Conservation (phyloP, 345 rosid species). For the Kandelia obovata region DNA sequence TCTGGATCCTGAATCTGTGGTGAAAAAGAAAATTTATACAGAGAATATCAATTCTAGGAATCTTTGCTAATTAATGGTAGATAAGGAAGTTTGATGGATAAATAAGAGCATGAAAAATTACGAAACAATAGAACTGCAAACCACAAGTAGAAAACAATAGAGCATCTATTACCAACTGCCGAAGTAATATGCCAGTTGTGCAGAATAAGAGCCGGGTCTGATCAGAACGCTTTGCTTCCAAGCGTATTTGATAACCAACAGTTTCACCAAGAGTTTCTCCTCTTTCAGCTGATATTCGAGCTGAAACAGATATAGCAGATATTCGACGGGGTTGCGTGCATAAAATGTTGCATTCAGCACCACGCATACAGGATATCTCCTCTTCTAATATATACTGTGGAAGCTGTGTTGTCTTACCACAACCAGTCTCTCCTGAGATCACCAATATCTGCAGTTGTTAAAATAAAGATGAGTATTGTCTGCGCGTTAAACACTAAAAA, state of each 20-base stretch:
- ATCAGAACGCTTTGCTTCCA: slow-evolving; percentile 74
- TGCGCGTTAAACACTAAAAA: neutral
- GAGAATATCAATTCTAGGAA: slow-evolving; percentile 11
- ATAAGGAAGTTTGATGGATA: neutral
- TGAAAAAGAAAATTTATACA: slow-evolving; percentile 24
- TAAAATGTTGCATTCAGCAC: slow-evolving; percentile 80
- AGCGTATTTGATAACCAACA: slow-evolving; percentile 93
- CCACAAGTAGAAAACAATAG: slow-evolving; percentile 6
- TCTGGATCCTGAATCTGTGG: slow-evolving; percentile 82
- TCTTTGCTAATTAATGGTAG: neutral
- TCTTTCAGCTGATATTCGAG: slow-evolving; percentile 89
- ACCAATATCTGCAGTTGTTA: slow-evolving; percentile 59
- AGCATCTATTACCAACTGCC: slow-evolving; percentile 62
- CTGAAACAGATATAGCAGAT: slow-evolving; percentile 93
- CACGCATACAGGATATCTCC: slow-evolving; percentile 69
- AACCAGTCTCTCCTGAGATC: slow-evolving; percentile 95
- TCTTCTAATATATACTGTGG: slow-evolving; percentile 91
- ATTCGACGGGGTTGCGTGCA: slow-evolving; percentile 98
- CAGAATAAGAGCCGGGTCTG: slow-evolving; percentile 84
- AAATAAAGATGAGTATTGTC: slow-evolving; percentile 5
- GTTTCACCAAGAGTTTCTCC: slow-evolving; percentile 86
- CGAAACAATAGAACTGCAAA: slow-evolving; percentile 1
- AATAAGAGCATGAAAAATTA: neutral
- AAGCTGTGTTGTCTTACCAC: slow-evolving; percentile 98
- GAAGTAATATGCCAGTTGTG: slow-evolving; percentile 91